Evolutionary conservation across 345 rosid genomes (phyloP), one percentile per base, ranked within the genome.

Genomic region (Linum trigynum): DNA sequence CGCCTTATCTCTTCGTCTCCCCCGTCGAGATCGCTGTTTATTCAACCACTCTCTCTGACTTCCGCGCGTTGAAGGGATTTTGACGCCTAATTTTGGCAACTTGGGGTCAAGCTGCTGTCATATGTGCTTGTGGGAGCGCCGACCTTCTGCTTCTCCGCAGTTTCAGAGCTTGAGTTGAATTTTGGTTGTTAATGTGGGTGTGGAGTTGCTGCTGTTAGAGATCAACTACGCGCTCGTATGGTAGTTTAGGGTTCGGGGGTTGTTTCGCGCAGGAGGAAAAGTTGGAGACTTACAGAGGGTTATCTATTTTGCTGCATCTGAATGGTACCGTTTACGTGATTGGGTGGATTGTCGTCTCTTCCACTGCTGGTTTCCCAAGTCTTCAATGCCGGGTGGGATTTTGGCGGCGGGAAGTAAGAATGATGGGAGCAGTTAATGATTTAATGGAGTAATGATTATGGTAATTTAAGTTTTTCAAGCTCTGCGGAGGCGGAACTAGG

Each of bases 401-500:
- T 23, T 23, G 32, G 32, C 32, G 32, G 32, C 32, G 32, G 32
- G 32, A 23, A 23, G 32, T 23, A 23, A 23, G 32, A 23, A 23
- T 23, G 32, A 23, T 23, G 32, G 32, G 32, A 23, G 32, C 32
- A 23, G 32, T 23, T 23, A 23, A 23, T 23, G 32, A 23, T 23
- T 23, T 23, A 23, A 23, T 23, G 39, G 15, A 43, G 53, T 37
- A 3, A 57, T 38, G 15, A 2, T 16, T 38, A 59, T 16, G 11
- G 51, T 4, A 51, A 55, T 55, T 17, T 38, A 32, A 43, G 55
- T 14, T 69, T 67, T 37, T 62, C 74, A 76, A 58, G 69, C 15
- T 48, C 38, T 63, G 61, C 73, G 79, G 39, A 59, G 62, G 43
- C 66, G 71, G 8, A 16, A 32, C 48, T 6, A 38, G 57, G 61